phyloP scores from a whole-genome alignment of 1,284 basidiomycete genomes.

The Trichosporon coremiiforme region DNA sequence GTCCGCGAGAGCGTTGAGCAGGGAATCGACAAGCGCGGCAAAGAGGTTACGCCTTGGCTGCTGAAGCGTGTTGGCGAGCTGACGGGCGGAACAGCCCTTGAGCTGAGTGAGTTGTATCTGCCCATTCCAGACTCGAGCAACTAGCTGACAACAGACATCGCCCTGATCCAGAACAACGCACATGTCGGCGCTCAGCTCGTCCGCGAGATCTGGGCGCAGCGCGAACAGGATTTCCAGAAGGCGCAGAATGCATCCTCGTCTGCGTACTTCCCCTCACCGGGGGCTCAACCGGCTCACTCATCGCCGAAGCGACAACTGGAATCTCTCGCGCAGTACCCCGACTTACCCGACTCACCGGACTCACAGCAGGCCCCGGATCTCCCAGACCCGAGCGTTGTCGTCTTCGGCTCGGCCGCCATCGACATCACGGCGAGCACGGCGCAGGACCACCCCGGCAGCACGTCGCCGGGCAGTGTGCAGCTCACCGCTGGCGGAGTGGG shows the following conservation, averaged over 20 bases:
- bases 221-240: neutral
- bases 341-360: conserved; percentile 3
- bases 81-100: conserved; percentile 71
- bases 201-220: conserved; percentile 62
- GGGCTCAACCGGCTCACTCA: neutral
- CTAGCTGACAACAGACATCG: conserved; percentile 66
- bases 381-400: conserved; percentile 59
- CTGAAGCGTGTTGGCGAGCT: conserved; percentile 81
- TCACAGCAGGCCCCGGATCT: conserved; percentile 21
- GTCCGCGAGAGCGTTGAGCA: conserved; percentile 78
- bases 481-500: conserved; percentile 87
- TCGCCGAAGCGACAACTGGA: too few species aligned
- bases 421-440: conserved; percentile 70
- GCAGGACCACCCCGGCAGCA: conserved; percentile 60
- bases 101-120: conserved; percentile 61
- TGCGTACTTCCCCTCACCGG: conserved; percentile 24
- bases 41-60: conserved; percentile 95
- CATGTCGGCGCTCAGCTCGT: conserved; percentile 81
- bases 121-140: too few species aligned
- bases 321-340: conserved; percentile 7
- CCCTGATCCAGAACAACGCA: conserved; percentile 90
- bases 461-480: conserved; percentile 73
- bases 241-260: conserved; percentile 38
- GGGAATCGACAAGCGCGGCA: conserved; percentile 79
- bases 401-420: conserved; percentile 81